Conservation (phyloP, 2,329 filamentous ascomycete species). For the Botryotinia globosa region DNA sequence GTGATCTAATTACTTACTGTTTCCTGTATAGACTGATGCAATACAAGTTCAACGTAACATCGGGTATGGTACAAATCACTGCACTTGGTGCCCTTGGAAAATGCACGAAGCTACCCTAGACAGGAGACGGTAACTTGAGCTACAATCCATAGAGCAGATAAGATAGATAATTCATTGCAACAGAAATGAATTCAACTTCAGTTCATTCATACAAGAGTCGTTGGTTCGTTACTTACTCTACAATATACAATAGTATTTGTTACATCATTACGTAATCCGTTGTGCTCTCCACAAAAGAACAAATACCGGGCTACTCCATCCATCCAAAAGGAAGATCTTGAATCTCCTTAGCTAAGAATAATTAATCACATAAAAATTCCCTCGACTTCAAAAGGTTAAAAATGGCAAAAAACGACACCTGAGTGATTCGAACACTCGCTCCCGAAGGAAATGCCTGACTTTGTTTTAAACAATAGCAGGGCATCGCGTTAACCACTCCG, state of each 20-base stretch:
- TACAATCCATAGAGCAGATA: not conserved
- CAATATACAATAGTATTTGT: not conserved
- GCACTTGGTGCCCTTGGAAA: not conserved
- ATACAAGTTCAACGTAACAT: not conserved
- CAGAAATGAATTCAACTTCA: not conserved
- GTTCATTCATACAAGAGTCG: not conserved
- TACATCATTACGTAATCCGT: not conserved
- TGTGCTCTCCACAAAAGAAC: not conserved
- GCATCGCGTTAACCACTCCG: conserved; percentile 33
- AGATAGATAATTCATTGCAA: not conserved
- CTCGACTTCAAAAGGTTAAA: not conserved
- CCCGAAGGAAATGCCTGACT: conserved; percentile 42
- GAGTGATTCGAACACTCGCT: conserved; percentile 45
- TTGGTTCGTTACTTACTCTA: not conserved
- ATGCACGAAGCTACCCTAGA: not conserved
- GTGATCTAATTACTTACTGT: not conserved
- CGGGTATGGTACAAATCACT: not conserved
- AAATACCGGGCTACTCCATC: not conserved
- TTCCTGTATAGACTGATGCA: not conserved
- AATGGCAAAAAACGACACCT: conserved; percentile 35
- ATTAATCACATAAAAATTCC: not conserved
- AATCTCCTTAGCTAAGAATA: not conserved
- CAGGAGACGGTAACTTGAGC: not conserved
- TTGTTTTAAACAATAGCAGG: conserved; percentile 25
- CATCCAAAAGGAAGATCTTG: not conserved